Base-by-base conservation (phyloP, 129 eudicot genomes). In the Tagetes erecta region DNA sequence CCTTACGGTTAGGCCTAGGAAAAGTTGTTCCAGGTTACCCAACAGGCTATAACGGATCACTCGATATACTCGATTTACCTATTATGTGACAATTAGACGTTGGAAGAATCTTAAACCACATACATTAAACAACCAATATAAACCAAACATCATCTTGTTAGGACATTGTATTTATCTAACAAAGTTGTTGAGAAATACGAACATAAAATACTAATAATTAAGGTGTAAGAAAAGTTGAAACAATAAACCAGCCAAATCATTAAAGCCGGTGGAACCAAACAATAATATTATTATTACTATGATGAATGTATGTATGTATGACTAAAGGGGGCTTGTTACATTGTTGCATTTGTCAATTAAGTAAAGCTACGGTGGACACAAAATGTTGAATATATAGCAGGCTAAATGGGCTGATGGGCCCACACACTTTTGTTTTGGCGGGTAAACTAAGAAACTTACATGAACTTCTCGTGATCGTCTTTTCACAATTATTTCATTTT, bases 301-400 rank as follows among this genome's bases (percentile, higher is more conserved):
- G 71, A 30, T 9, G 46, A 55, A 74, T 20, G 27, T 20, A 20
- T 20, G 27, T 20, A 55, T 30, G 62, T 55, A 30, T 55, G 62
- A 67, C 67, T 3, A 46, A 9, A 2, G 13, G 8, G 47, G 37
- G 55, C 13, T 0, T 5, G 62, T 39, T n/a, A 40, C 8, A 0
- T 8, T 8, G 67, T 59, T 59, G 63, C 52, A 57, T 77, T 77
- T 77, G 81, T 77, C 81, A 77, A 68, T 56, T 33, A 68, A 77
- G 33, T 68, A 68, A 56, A 60, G 80, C 62, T 10, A 37, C 60
- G 5, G 62, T 40, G 80, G 46, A 66, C 58, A 41, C 73, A 66
- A 75, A 76, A 66, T 44, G 37, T 76, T 67, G 58, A 55, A 66
- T 76, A n/a, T 10, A 63, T 4, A 41, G 69, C 46, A 50, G 79